Base-by-base conservation (phyloP, 345 rosid species). In the Leavenworthia alabamica region DNA sequence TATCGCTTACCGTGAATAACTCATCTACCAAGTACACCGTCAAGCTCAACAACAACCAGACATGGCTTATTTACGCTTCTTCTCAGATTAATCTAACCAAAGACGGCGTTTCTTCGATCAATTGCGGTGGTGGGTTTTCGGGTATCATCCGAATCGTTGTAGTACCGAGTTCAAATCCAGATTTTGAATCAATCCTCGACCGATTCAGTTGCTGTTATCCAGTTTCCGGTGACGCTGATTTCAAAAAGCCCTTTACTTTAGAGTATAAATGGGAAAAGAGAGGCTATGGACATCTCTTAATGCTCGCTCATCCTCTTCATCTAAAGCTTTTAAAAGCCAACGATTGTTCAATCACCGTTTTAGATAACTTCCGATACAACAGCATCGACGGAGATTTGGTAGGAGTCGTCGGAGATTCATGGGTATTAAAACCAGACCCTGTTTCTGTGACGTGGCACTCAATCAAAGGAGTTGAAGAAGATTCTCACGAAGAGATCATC, bases 301-400 rank as follows among this genome's bases (percentile, higher is more conserved):
- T 93, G 79, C 81, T 93, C 12, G 96, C 99, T 4, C 99, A 93
- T 64, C 96, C 97, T 51, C 85, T 93, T 15, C 97, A 93, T 73
- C 64, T 82, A 7, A 78, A 75, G 70, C 79, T 93, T 64, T 67
- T 93, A 44, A 64, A 79, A 5, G 39, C 5, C 6, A 55, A 75
- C 14, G 75, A 80, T 39, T 36, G 68, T 41, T 64, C 80, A 40
- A 28, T 80, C 14, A 74, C 71, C 15, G 83, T 93, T 54, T 44
- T 93, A 17, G 84, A 89, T 13, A 76, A 65, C 43, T 75, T 93
- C 67, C 73, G 62, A 68, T 93, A 82, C 56, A 78, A 35, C 6
- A 85, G 99, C 49, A 74, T 93, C 62, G 97, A 93, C 67, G 99
- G 99, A 4, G 97, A 87, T 4, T 81, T 93, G 15, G 83, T 89